These are phyloP conservation scores for Albophoma yamanashiensis DNA, from an alignment of 2,329 filamentous ascomycete genomes.

Conservation along the genomic window DNA sequence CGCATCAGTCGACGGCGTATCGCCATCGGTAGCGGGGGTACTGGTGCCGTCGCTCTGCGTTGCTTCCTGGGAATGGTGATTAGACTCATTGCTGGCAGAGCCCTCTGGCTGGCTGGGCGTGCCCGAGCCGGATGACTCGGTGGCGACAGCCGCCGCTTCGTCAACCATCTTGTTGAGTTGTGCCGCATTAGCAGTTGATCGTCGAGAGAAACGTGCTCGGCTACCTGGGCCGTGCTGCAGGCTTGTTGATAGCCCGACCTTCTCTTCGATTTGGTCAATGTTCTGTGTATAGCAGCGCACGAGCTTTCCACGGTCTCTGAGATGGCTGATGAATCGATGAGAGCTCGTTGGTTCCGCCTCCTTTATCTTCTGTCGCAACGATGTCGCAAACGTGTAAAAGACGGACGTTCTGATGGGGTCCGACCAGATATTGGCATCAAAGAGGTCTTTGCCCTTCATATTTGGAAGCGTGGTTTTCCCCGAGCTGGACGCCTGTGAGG, in stretches of 20 bases:
- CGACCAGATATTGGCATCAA: constrained; percentile 60
- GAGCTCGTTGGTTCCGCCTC: constrained; percentile 54
- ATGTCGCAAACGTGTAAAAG: constrained; percentile 63
- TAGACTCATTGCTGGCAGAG: neutral
- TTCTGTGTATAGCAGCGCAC: constrained; percentile 68
- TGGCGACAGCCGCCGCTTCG: constrained; percentile 12
- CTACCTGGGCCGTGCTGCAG: constrained; percentile 51
- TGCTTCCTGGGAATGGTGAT: constrained; percentile 3
- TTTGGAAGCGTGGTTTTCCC: constrained; percentile 36
- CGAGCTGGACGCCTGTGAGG: constrained; percentile 26
- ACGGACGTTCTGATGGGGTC: constrained; percentile 58
- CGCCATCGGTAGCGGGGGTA: constrained; percentile 4
- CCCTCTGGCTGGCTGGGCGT: constrained; percentile 5
- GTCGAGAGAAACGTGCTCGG: constrained; percentile 47
- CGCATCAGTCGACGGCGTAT: constrained; percentile 9
- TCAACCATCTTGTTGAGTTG: constrained; percentile 27
- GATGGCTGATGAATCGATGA: constrained; percentile 57
- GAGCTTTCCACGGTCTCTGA: constrained; percentile 56
- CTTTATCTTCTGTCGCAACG: constrained; percentile 51
- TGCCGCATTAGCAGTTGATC: constrained; percentile 23
- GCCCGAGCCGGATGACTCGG: constrained; percentile 5
- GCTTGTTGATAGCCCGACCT: constrained; percentile 55
- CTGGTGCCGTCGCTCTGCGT: constrained; percentile 4
- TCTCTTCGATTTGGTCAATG: constrained; percentile 63
- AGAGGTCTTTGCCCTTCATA: constrained; percentile 61